These are phyloP conservation scores for Lachnellula arida DNA, from an alignment of 2,329 filamentous ascomycete species.

Conservation along the genomic window DNA sequence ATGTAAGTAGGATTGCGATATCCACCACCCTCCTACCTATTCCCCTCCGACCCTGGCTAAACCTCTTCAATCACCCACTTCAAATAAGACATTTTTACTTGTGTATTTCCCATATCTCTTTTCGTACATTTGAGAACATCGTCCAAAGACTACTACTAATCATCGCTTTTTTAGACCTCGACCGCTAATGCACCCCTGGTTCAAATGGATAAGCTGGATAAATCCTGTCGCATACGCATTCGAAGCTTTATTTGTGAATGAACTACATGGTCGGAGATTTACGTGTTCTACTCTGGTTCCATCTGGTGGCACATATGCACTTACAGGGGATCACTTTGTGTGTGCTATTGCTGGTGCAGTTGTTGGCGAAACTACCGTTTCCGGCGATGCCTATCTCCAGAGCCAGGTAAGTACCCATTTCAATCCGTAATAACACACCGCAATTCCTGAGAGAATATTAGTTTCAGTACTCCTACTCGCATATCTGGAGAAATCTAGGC, in stretches of 20 bases:
- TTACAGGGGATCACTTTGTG: constrained; percentile 38
- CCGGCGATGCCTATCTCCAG: constrained; percentile 54
- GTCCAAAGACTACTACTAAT: too few relatives aligned
- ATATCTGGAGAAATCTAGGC: constrained; percentile 51
- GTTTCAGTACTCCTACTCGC: constrained; percentile 47
- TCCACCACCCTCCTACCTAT: too few relatives aligned
- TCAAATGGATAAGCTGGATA: constrained; percentile 72
- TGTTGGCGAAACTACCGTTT: constrained; percentile 47
- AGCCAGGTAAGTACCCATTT: constrained; percentile 12
- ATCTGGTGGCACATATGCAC: constrained; percentile 36
- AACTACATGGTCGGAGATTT: constrained; percentile 55
- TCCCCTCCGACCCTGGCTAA: too few relatives aligned
- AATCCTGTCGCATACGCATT: constrained; percentile 65
- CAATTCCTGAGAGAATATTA: constrained; percentile 19
- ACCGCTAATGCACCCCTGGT: constrained; percentile 69
- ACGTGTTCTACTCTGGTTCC: constrained; percentile 46
- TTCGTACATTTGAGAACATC: too few relatives aligned
- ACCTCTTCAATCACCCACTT: too few relatives aligned
- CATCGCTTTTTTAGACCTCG: constrained; percentile 8
- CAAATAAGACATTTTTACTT: too few relatives aligned
- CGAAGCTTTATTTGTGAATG: constrained; percentile 75
- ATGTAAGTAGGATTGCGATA: constrained; percentile 63
- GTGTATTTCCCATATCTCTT: too few relatives aligned
- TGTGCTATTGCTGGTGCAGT: constrained; percentile 57
- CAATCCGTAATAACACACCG: too few relatives aligned